Percentiles rank a stretch among this genome's conserved stretches.
Conservation (phyloP, 345 rosid genomes). For the Salix koriyanagi region DNA sequence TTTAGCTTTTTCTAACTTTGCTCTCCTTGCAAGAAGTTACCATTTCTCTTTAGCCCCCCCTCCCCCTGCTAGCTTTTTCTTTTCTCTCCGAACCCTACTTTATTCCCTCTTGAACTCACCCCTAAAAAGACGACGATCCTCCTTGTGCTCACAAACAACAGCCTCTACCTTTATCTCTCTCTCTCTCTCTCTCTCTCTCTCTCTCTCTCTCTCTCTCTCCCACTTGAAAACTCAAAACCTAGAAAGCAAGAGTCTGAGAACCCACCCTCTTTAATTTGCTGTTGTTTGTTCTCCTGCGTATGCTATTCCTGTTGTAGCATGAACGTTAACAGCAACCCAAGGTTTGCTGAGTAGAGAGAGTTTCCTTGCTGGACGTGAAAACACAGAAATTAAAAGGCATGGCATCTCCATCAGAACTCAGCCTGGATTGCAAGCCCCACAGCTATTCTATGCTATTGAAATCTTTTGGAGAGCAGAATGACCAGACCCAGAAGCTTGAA, state of each 20-base stretch:
- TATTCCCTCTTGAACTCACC: constrained; percentile 55
- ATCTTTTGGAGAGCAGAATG: constrained; percentile 66
- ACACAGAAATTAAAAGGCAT: constrained; percentile 11
- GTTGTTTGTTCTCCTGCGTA: constrained; percentile 34
- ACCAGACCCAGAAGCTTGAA: constrained; percentile 76
- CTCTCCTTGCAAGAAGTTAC: constrained; percentile 59
- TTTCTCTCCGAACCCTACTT: constrained; percentile 35
- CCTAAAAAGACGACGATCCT: constrained; percentile 57
- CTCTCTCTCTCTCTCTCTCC: not conserved
- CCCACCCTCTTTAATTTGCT: constrained; percentile 25
- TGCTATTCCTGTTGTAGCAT: constrained; percentile 19
- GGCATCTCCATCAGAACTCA: constrained; percentile 80
- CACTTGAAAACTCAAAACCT: constrained; percentile 19
- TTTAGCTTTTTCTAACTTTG: constrained; percentile 28
- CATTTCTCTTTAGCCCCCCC: constrained; percentile 43
- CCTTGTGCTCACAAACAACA: constrained; percentile 61
- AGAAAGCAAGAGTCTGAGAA: constrained; percentile 32
- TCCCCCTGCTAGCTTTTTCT: constrained; percentile 25
- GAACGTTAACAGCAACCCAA: constrained; percentile 13
- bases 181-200: constrained; percentile 11
- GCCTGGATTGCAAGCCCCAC: constrained; percentile 80
- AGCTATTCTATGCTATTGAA: constrained; percentile 85
- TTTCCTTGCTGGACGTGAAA: not conserved
- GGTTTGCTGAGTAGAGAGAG: constrained; percentile 13
- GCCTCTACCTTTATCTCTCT: constrained; percentile 24